A percentile compares a stretch with the other conserved stretches of the same genome.
Conservation (phyloP, 1,284 basidiomycete species). For the Moesziomyces sp. region DNA sequence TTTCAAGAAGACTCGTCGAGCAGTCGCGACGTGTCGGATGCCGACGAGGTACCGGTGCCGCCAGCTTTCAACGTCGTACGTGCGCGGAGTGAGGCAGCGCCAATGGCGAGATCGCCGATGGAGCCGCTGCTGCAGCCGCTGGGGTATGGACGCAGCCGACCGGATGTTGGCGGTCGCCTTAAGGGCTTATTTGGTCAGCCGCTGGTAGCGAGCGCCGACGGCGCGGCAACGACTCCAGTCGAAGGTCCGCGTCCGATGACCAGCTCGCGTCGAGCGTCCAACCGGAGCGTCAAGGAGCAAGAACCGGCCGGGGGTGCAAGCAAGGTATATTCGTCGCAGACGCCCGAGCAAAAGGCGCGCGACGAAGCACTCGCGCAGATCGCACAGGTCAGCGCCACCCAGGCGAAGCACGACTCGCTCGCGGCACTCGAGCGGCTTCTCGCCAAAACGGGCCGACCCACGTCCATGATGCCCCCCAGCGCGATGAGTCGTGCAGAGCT, state of each 20-base stretch:
- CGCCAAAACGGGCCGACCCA: slow-evolving; percentile 30
- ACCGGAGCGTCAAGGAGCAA: not conserved
- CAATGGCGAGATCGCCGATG: slow-evolving; percentile 5
- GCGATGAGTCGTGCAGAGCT: slow-evolving; percentile 21
- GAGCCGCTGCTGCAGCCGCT: slow-evolving; percentile 37
- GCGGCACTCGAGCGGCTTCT: slow-evolving; percentile 49
- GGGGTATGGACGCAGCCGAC: slow-evolving; percentile 17
- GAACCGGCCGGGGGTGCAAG: not conserved
- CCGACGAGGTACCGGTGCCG: slow-evolving; percentile 2
- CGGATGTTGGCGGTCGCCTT: slow-evolving; percentile 33
- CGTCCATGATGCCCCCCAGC: slow-evolving; percentile 25
- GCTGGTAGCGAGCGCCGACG: slow-evolving; percentile 17
- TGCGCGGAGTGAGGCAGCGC: too few relatives aligned
- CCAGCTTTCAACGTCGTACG: not conserved
- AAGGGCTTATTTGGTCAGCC: slow-evolving; percentile 50
- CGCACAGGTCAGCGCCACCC: slow-evolving; percentile 31
- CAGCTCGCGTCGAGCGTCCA: slow-evolving; percentile 1
- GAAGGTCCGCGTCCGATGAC: not conserved
- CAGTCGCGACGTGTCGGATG: slow-evolving; percentile 40
- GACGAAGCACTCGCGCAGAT: slow-evolving; percentile 49
- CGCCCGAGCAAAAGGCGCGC: slow-evolving; percentile 37
- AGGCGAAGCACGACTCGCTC: slow-evolving; percentile 38
- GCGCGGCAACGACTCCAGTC: not conserved
- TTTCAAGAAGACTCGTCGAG: slow-evolving; percentile 49
- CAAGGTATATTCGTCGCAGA: slow-evolving; percentile 1